A percentile compares a stretch with the other conserved stretches of the same genome.
phyloP scores from a whole-genome alignment of 2,329 filamentous ascomycete species.

The Fusarium fracticaudum region DNA sequence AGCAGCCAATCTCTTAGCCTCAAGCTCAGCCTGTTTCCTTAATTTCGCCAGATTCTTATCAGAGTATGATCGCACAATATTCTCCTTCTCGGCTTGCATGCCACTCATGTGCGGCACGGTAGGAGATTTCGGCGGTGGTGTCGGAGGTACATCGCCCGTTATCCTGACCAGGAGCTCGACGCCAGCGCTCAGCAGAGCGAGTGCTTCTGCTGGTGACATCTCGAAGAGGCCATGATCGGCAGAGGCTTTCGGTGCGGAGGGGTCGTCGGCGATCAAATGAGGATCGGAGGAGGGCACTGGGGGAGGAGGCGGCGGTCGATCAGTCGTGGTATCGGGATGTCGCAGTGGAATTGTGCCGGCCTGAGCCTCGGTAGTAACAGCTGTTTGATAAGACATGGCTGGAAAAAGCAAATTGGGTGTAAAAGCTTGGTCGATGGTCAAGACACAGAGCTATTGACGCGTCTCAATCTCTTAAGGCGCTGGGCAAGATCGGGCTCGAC shows the following conservation, averaged over 20 bases:
- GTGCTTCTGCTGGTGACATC: constrained; percentile 76
- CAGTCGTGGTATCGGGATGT: constrained; percentile 37
- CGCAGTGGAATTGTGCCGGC: constrained; percentile 32
- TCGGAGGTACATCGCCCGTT: constrained; percentile 82
- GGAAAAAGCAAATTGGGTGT: background rate
- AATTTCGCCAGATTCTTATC: constrained; percentile 61
- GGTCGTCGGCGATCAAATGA: constrained; percentile 43
- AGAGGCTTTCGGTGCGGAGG: constrained; percentile 38
- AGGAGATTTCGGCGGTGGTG: constrained; percentile 73
- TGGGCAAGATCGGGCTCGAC: constrained; percentile 37
- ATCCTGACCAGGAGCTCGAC: constrained; percentile 76
- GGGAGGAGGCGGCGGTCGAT: constrained; percentile 52
- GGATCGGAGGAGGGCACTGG: constrained; percentile 54
- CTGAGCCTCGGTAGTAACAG: constrained; percentile 36
- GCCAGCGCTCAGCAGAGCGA: constrained; percentile 80
- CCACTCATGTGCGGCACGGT: constrained; percentile 73
- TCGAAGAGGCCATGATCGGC: constrained; percentile 74
- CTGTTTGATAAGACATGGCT: constrained; percentile 40
- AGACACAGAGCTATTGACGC: constrained; percentile 39
- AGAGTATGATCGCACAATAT: constrained; percentile 66
- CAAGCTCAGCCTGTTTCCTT: constrained; percentile 52
- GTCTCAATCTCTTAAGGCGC: constrained; percentile 42
- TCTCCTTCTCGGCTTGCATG: constrained; percentile 70
- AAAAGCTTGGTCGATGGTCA: constrained; percentile 25
- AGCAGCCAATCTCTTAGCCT: constrained; percentile 38